Conservation (phyloP, 2,329 filamentous ascomycete genomes). For the Diplocarpon rosae region DNA sequence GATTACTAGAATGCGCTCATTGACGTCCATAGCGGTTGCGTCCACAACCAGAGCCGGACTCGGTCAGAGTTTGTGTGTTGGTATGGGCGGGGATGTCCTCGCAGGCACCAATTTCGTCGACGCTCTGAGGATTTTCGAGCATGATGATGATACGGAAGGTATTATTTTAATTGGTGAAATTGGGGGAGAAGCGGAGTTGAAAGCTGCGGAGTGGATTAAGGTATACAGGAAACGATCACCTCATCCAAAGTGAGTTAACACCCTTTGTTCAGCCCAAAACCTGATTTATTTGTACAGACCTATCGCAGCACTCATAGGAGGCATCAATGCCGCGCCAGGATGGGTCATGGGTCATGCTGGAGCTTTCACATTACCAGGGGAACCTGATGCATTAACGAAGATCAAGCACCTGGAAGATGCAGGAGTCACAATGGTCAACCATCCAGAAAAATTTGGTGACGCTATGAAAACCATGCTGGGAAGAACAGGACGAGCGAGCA, state of each 20-base stretch:
- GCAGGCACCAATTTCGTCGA: conserved; percentile 67
- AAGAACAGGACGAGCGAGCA: conserved; percentile 28
- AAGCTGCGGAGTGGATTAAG: conserved; percentile 63
- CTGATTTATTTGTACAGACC: conserved; percentile 36
- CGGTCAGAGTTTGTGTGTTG: conserved; percentile 62
- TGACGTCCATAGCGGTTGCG: conserved; percentile 42
- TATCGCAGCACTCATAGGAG: conserved; percentile 61
- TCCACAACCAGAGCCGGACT: conserved; percentile 58
- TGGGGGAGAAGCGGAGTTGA: conserved; percentile 53
- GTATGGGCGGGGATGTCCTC: conserved; percentile 62
- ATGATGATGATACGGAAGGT: conserved; percentile 54
- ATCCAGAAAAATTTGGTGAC: conserved; percentile 63
- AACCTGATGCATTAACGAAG: conserved; percentile 55
- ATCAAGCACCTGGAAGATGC: conserved; percentile 53
- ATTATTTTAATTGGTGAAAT: conserved; percentile 60
- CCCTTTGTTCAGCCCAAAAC: background rate
- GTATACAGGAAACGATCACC: conserved; percentile 46
- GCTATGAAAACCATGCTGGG: conserved; percentile 52
- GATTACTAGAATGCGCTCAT: too few species aligned
- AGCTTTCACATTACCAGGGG: conserved; percentile 57
- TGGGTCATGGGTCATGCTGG: conserved; percentile 72
- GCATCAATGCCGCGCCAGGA: conserved; percentile 49
- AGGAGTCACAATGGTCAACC: conserved; percentile 60
- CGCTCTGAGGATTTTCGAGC: conserved; percentile 52
- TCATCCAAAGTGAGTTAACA: conserved; percentile 50